Base-by-base conservation (phyloP, 352 stramenopile genomes). In the Elongisporangium senticosum region DNA sequence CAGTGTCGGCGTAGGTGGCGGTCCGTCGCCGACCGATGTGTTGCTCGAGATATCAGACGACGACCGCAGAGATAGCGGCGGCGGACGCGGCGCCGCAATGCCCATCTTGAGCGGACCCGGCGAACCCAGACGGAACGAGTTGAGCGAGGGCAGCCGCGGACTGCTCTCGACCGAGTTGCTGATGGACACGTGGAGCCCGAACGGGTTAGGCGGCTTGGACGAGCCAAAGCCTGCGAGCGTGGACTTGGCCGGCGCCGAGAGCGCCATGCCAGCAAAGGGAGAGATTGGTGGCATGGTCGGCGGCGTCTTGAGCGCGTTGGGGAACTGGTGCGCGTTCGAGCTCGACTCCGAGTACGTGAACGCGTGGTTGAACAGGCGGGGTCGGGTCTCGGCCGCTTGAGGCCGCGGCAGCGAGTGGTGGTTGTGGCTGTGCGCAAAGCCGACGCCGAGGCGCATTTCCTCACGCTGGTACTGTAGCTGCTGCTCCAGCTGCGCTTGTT, bases 391-490 rank as follows among this genome's bases (percentile, higher is more conserved):
- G 49, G 63, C 33, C 61, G 58, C 33, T 64, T 67, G 62, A 26
- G 65, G 59, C 28, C 71, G 54, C 65, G 71, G 60, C 28, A 67
- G 67, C 49, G 61, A 43, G 61, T 49, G 62, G 66, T 59, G 61
- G 47, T 72, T 64, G 40, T 79, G 72, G 54, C 67, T 73, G 6
- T 76, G 74, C 23, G 77, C 72, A 48, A 75, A 58, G 15, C 72
- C 71, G n/a, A 75, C 74, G 20, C 83, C 70, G 40, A 91, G 88
- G 65, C 79, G 83, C 82, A 92, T 92, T 61, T 92, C 82, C 56
- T 92, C 77, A 21, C 81, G 79, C 62, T 92, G 82, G 51, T 83
- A 70, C 56, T 77, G 72, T 10, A 92, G 72, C 68, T 92, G 82
- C 66, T 89, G 77, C 59, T 84, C 77, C 15, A 91, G 73, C 53